Evolutionary conservation across 257 asterid species (phyloP).

Genomic region (Orobanche coerulescens): DNA sequence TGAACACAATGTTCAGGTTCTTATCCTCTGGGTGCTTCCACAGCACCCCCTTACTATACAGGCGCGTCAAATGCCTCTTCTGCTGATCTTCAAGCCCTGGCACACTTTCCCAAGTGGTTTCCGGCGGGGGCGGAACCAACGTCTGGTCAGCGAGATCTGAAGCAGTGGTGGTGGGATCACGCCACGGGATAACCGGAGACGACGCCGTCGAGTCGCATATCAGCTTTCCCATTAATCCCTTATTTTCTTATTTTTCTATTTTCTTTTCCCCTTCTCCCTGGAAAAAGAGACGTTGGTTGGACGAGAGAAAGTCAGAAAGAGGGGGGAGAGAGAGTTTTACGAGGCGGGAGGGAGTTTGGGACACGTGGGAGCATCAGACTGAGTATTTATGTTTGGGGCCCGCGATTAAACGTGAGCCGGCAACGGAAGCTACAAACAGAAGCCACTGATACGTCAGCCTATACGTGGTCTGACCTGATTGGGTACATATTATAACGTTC

Average conservation of each 20-base stretch:
- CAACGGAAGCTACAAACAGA: constrained; percentile 9
- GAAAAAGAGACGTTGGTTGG: constrained; percentile 23
- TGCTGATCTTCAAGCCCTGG: constrained; percentile 79
- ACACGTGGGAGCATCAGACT: constrained; percentile 39
- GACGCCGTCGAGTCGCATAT: constrained; percentile 87
- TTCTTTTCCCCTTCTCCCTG: too few relatives aligned
- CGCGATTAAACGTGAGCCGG: constrained; percentile 16
- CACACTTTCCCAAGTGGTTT: constrained; percentile 57
- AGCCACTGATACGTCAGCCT: not conserved
- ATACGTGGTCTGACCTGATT: constrained; percentile 22
- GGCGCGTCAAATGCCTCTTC: constrained; percentile 47
- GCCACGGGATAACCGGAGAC: constrained; percentile 79
- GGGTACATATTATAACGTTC: constrained; percentile 28
- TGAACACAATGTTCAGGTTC: constrained; percentile 41
- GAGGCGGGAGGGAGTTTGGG: constrained; percentile 26
- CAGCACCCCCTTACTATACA: constrained; percentile 64
- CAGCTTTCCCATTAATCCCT: constrained; percentile 62
- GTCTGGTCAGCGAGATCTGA: constrained; percentile 48
- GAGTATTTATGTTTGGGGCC: not conserved
- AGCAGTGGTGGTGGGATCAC: constrained; percentile 65
- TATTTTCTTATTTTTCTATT: constrained; percentile 2
- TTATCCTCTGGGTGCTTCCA: constrained; percentile 81
- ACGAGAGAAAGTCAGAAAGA: not conserved
- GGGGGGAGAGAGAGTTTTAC: constrained; percentile 16
- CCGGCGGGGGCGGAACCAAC: constrained; percentile 25